Conservation (phyloP, 1,139 yeast genomes). For the Hansenula anomala region DNA sequence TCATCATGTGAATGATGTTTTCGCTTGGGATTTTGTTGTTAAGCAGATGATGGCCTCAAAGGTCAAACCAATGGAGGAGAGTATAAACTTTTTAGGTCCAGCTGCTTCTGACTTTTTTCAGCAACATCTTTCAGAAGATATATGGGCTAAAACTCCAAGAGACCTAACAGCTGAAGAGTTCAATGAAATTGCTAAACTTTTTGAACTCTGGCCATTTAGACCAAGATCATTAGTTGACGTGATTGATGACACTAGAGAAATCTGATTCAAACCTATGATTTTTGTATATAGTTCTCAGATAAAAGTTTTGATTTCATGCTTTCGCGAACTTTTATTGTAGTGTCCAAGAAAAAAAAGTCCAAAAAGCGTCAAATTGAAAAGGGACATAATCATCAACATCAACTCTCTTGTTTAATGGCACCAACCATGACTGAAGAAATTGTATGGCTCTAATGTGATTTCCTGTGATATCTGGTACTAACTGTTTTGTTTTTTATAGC, state of each 20-base stretch:
- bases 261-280: background rate
- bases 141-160: constrained; percentile 42
- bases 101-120: constrained; percentile 71
- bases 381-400: too few species aligned
- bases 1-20: constrained; percentile 39
- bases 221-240: constrained; percentile 41
- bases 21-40: constrained; percentile 62
- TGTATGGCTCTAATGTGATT: background rate
- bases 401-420: too few species aligned
- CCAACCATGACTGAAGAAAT: background rate
- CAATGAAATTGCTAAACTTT: constrained; percentile 42
- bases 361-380: too few species aligned
- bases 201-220: constrained; percentile 81
- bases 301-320: too few species aligned
- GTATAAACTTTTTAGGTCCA: constrained; percentile 62
- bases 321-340: too few species aligned
- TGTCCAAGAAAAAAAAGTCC: too few species aligned
- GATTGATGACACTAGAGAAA: background rate
- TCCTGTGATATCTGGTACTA: background rate
- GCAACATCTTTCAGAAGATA: constrained; percentile 29
- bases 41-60: constrained; percentile 58
- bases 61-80: constrained; percentile 42
- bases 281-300: too few species aligned
- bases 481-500: background rate
- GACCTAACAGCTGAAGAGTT: constrained; percentile 55